Conservation (phyloP, 768 basidiomycete species). For the Gymnopilus junonius region DNA sequence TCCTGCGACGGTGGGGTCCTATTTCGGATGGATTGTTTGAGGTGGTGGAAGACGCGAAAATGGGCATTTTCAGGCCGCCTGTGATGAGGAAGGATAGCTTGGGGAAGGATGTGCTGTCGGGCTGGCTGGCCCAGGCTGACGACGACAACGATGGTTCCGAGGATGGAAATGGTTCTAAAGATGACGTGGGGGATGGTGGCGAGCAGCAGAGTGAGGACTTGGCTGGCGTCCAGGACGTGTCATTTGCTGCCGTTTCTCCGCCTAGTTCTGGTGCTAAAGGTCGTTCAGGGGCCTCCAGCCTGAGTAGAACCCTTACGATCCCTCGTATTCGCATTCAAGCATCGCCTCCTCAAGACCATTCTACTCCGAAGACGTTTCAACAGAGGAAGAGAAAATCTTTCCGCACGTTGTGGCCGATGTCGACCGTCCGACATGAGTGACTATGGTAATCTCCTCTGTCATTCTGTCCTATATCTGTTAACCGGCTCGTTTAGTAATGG, state of each 20-base stretch:
- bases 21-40: constrained; percentile 38
- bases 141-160: not conserved
- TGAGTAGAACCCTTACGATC: not conserved
- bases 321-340: constrained; percentile 3
- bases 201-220: not conserved
- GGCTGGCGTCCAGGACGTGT: not conserved
- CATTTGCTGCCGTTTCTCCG: not conserved
- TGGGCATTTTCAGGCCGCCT: constrained; percentile 19
- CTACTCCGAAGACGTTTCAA: constrained; percentile 1
- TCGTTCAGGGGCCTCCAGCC: not conserved
- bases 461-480: not conserved
- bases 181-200: not conserved
- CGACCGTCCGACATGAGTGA: not conserved
- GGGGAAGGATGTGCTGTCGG: constrained; percentile 10
- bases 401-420: not conserved
- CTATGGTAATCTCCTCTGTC: not conserved
- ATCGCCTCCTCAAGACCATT: constrained; percentile 6
- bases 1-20: constrained; percentile 36
- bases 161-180: not conserved
- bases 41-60: constrained; percentile 22
- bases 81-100: constrained; percentile 15
- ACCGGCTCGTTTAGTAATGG: not conserved
- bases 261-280: no score
- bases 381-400: not conserved
- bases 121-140: not conserved